Percentiles rank a stretch among this genome's conserved stretches.
Conservation (phyloP, 1,284 basidiomycete species). For the Puccinia horiana region DNA sequence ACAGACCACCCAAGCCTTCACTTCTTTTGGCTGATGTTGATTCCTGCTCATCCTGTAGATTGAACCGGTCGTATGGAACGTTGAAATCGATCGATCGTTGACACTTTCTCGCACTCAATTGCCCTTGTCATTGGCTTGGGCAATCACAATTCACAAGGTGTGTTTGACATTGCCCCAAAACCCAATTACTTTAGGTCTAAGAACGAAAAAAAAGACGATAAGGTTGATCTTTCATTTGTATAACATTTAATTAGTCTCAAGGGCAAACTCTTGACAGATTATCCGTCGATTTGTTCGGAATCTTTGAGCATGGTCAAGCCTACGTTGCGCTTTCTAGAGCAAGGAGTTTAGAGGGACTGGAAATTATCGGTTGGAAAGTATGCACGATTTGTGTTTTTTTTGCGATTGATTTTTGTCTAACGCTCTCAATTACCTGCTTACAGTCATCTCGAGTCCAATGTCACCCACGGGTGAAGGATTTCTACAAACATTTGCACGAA, state of each 20-base stretch:
- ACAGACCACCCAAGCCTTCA: background rate
- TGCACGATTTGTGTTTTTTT: background rate
- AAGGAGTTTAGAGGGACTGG: constrained; percentile 33
- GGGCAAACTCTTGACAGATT: constrained; percentile 46
- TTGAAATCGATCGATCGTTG: constrained; percentile 52
- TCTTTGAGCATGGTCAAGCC: constrained; percentile 44
- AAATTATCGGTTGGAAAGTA: constrained; percentile 46
- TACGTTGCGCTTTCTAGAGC: constrained; percentile 46
- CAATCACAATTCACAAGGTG: constrained; percentile 44
- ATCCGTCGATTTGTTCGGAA: constrained; percentile 39
- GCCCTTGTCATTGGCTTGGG: constrained; percentile 53
- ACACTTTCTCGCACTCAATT: constrained; percentile 53
- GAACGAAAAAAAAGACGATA: background rate
- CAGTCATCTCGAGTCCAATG: constrained; percentile 30
- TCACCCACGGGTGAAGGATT: constrained; percentile 28
- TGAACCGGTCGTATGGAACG: constrained; percentile 52
- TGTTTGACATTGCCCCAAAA: background rate
- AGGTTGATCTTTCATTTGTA: background rate
- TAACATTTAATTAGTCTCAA: constrained; percentile 26
- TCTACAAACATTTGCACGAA: constrained; percentile 10
- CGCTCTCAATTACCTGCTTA: background rate
- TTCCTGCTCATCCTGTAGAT: constrained; percentile 36
- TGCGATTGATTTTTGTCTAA: background rate
- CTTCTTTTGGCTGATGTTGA: background rate
- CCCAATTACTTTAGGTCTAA: background rate